These are phyloP conservation scores for Priceomyces haplophilus DNA, from an alignment of 805 yeast genomes.

Conservation along the genomic window DNA sequence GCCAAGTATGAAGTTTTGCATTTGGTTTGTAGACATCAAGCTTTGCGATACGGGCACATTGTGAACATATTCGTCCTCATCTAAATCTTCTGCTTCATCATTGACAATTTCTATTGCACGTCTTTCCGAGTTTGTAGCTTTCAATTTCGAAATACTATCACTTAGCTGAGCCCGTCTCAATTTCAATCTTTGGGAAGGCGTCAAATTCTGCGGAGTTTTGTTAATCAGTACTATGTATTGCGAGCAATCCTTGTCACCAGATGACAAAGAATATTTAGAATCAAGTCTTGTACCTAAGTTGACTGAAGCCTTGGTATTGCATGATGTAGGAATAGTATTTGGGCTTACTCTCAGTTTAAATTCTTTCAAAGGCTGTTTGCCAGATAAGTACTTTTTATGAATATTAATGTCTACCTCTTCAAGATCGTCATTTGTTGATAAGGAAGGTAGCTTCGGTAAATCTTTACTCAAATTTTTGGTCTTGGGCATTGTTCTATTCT, in stretches of 20 bases:
- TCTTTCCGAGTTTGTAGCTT: constrained; percentile 6
- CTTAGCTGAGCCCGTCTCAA: constrained; percentile 24
- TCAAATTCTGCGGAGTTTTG: constrained; percentile 23
- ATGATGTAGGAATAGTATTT: background rate
- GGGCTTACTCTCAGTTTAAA: background rate
- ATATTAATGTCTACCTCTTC: constrained; percentile 7
- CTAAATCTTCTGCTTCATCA: constrained; percentile 11
- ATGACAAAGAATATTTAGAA: background rate
- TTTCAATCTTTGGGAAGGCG: constrained; percentile 30
- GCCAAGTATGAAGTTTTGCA: constrained; percentile 28
- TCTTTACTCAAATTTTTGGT: constrained; percentile 5
- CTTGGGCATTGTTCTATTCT: constrained; percentile 8
- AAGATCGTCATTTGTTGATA: constrained; percentile 7
- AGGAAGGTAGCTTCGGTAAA: constrained; percentile 8
- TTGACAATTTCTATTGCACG: background rate
- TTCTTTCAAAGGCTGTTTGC: background rate
- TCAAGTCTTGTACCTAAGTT: background rate
- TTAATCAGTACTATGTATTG: constrained; percentile 20
- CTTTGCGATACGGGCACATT: constrained; percentile 62
- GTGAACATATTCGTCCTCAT: constrained; percentile 47
- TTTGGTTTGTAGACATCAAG: constrained; percentile 36
- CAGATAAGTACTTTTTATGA: background rate
- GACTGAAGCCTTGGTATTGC: background rate
- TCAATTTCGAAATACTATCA: constrained; percentile 20
- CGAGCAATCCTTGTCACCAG: background rate